Conservation (phyloP, 148 eudicot genomes). For the Rhododendron mucronatum region DNA sequence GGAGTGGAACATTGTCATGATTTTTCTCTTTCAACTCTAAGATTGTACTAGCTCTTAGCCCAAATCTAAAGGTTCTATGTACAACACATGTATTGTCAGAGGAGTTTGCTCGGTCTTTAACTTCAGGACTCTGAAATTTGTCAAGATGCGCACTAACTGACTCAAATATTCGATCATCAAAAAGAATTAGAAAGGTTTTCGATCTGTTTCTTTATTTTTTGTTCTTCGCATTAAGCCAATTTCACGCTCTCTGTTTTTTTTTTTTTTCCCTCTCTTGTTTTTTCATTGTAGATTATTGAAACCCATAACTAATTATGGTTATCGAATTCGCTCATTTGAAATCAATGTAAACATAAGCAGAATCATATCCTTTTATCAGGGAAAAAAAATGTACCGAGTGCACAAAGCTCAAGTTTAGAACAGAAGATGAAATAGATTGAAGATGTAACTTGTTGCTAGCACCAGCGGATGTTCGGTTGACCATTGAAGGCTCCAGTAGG, state of each 20-base stretch:
- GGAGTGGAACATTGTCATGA: neutral
- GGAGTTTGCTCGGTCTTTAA: neutral
- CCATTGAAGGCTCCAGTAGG: too few species aligned
- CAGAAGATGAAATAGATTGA: neutral
- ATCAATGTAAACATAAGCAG: neutral
- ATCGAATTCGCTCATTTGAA: neutral
- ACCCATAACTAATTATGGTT: neutral
- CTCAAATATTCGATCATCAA: neutral
- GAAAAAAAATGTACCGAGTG: neutral
- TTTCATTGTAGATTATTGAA: neutral
- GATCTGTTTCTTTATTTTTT: neutral
- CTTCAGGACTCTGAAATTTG: too few species aligned
- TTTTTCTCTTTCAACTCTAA: neutral
- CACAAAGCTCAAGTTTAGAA: neutral
- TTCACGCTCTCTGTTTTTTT: too few species aligned
- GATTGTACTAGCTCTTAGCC: neutral
- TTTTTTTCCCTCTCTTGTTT: neutral
- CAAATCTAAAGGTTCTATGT: neutral
- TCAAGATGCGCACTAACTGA: neutral
- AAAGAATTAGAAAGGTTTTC: too few species aligned
- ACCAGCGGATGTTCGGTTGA: too few species aligned
- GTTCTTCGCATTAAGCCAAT: neutral
- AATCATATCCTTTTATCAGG: neutral
- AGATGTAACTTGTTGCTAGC: neutral
- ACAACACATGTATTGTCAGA: neutral